phyloP scores from a whole-genome alignment of 148 eudicot genomes.

The Rhododendron simsii region DNA sequence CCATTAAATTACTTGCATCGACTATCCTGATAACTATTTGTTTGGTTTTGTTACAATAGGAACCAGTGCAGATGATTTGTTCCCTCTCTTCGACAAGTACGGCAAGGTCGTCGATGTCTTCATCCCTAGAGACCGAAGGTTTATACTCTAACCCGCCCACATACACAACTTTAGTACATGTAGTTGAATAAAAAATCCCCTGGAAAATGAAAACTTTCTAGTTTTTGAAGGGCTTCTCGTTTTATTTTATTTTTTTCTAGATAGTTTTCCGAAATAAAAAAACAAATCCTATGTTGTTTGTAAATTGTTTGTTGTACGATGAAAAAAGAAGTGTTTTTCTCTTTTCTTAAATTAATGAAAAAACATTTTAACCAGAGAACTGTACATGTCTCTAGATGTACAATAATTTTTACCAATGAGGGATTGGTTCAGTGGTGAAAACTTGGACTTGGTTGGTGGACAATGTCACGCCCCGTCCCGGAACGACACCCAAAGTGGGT shows the following conservation, averaged over 20 bases:
- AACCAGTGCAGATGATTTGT: slow-evolving; percentile 65
- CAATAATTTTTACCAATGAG: neutral
- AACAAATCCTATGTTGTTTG: neutral
- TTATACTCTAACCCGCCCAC: neutral
- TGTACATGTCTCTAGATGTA: neutral
- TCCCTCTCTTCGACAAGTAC: slow-evolving; percentile 64
- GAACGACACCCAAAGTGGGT: too few relatives aligned
- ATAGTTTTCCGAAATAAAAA: too few relatives aligned
- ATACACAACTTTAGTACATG: neutral
- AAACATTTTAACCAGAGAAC: neutral
- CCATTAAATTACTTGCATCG: neutral
- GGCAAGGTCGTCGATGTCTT: slow-evolving; percentile 59
- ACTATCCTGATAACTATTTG: neutral
- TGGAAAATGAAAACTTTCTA: too few relatives aligned
- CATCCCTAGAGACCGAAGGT: neutral
- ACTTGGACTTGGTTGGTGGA: too few relatives aligned
- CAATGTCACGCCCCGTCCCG: too few relatives aligned
- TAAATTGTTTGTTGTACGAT: too few relatives aligned
- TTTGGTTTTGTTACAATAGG: slow-evolving; percentile 24
- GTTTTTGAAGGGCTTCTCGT: too few relatives aligned
- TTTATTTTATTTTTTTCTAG: too few relatives aligned
- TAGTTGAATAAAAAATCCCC: too few relatives aligned
- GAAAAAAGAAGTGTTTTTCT: too few relatives aligned
- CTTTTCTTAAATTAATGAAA: neutral
- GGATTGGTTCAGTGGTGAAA: too few relatives aligned